phyloP scores from a whole-genome alignment of 139 green algal species.

The Chara braunii region DNA sequence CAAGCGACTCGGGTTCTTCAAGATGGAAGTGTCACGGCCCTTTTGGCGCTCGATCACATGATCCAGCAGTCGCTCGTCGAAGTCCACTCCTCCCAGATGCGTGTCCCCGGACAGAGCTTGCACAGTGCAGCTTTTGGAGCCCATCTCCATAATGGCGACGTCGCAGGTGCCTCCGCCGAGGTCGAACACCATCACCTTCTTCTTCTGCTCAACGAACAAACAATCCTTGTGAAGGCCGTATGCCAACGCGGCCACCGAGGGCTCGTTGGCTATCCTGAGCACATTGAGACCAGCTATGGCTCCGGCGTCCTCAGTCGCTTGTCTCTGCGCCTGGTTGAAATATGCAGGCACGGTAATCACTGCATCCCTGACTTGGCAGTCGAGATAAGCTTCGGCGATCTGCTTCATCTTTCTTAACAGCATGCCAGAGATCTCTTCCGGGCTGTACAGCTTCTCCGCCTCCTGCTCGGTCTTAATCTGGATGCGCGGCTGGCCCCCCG shows the following conservation, averaged over 20 bases:
- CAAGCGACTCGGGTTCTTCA: too few species aligned
- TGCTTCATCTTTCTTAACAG: constrained; percentile 81
- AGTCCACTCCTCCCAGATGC: constrained; percentile 83
- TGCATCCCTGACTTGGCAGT: constrained; percentile 73
- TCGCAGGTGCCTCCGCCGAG: constrained; percentile 66
- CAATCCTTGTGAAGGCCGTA: constrained; percentile 99
- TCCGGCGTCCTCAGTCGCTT: constrained; percentile 46
- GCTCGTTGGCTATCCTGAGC: constrained; percentile 91
- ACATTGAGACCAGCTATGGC: constrained; percentile 78
- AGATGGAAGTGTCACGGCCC: too few species aligned
- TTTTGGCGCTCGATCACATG: constrained; percentile 83
- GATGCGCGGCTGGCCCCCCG: constrained; percentile 66
- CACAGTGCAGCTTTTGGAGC: constrained; percentile 76
- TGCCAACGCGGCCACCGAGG: constrained; percentile 83
- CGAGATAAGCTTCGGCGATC: constrained; percentile 79
- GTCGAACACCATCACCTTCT: constrained; percentile 92
- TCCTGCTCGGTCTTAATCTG: constrained; percentile 68
- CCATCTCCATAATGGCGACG: constrained; percentile 68
- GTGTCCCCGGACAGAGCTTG: constrained; percentile 75
- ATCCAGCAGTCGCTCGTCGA: constrained; percentile 85
- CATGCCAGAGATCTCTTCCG: constrained; percentile 75
- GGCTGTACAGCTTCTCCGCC: constrained; percentile 49
- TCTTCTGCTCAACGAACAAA: constrained; percentile 70
- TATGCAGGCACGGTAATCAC: constrained; percentile 85
- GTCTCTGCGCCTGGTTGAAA: constrained; percentile 56